A percentile compares a stretch with the other conserved stretches of the same genome.
Evolutionary conservation across 139 green algal species (phyloP).

Genomic region (Choricystis sp.): DNA sequence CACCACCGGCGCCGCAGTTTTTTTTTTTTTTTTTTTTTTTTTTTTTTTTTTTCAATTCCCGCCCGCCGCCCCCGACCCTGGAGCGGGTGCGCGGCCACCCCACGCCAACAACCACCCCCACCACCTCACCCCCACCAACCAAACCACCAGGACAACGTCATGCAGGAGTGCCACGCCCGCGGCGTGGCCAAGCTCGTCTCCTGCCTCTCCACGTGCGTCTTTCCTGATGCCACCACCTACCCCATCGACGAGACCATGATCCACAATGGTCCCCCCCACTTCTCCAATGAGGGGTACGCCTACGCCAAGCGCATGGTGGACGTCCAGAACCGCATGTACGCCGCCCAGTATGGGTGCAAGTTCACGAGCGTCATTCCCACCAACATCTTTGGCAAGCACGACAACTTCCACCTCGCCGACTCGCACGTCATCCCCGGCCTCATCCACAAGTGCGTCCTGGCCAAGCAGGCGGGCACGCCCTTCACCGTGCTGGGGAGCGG

Average conservation of each 20-base stretch:
- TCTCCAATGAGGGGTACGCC: conserved; percentile 30
- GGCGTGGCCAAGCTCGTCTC: conserved; percentile 34
- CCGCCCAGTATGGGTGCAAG: conserved; percentile 34
- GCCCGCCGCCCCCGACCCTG: no score
- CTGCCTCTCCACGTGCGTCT: conserved; percentile 39
- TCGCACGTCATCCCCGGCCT: conserved; percentile 51
- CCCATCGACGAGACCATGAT: conserved; percentile 42
- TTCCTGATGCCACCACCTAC: conserved; percentile 32
- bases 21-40: background rate
- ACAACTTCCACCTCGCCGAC: conserved; percentile 52
- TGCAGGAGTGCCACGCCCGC: conserved; percentile 20
- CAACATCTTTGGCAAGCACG: conserved; percentile 54
- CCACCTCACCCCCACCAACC: no score
- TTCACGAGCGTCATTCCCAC: conserved; percentile 45
- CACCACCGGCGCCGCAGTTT: background rate
- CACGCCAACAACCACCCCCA: no score
- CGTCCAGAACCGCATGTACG: conserved; percentile 11
- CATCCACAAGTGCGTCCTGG: conserved; percentile 41
- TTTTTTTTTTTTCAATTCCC: background rate
- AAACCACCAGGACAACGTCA: conserved; percentile 29
- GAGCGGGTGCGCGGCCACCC: no score
- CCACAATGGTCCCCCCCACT: conserved; percentile 32
- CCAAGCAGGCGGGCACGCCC: conserved; percentile 27
- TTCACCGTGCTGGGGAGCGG: conserved; percentile 36
- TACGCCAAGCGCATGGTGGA: conserved; percentile 37